Base-by-base conservation (phyloP, 169 alveolate genomes). In the Plasmodium vinckei region DNA sequence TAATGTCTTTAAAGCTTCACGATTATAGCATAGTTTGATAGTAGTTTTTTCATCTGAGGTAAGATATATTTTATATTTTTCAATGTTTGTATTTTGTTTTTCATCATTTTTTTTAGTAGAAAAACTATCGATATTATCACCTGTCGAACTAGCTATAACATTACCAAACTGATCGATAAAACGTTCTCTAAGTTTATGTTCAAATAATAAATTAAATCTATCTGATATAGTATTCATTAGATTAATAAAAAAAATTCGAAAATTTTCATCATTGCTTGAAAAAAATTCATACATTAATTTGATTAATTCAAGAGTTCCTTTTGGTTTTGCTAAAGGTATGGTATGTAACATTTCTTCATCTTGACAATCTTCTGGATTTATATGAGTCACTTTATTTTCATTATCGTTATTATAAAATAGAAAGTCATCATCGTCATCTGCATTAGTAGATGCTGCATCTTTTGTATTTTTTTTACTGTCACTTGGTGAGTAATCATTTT, bases 241-340 rank as follows among this genome's bases (percentile, higher is more conserved):
- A 25, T 79, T 57, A 51, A 51, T 79, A 51, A 79, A 79, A 42
- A 79, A 65, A 6, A 79, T n/a, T 51, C 89, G 65, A 49, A 63
- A 79, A 4, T 79, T 69, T 39, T 79, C 89, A 25, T 79, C 42
- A 54, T 79, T 79, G 9, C 72, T 27, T 10, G 56, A 25, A 39
- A 79, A 79, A 57, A 79, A 46, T 21, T 79, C 89, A 21, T 65
- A 53, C 72, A 79, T 79, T 1, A 64, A 46, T 67, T 79, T 79
- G 27, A 79, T 27, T 1, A 79, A 60, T 13, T 39, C 23, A 46
- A 79, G 67, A 4, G 82, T 79, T 21, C 89, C 89, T 27, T 79
- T 79, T 1, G 56, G 44, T 21, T 67, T 64, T 47, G 68, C 17
- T 1, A 59, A 71, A 0, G 9, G 56, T 17, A 25, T 25, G 15